These are phyloP conservation scores for Colletotrichum gigasporum DNA, from an alignment of 2,329 filamentous ascomycete species.

Conservation along the genomic window DNA sequence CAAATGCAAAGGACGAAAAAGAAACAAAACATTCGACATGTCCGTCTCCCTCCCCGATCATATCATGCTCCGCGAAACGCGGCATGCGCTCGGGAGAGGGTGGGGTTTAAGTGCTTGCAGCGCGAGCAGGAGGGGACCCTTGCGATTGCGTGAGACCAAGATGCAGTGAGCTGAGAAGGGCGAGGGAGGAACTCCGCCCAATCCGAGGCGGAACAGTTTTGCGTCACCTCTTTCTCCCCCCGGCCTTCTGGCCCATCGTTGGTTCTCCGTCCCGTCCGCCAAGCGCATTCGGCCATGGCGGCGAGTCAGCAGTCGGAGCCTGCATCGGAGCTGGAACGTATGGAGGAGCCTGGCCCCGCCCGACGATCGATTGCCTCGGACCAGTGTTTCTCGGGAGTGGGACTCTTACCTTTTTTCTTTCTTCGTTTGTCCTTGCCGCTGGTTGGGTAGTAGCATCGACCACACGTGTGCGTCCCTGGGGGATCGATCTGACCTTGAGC, in stretches of 20 bases:
- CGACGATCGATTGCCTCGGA: not conserved
- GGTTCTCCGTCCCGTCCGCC: not conserved
- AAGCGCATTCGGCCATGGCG: not conserved
- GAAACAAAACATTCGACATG: no score
- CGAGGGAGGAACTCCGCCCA: not conserved
- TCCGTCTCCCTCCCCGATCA: no score
- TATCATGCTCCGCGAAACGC: not conserved
- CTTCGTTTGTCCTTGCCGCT: no score
- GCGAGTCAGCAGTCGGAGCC: slow-evolving; percentile 19
- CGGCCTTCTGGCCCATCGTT: not conserved
- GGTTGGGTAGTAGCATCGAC: not conserved
- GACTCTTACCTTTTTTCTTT: no score
- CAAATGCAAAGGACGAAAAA: no score
- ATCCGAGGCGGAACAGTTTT: not conserved
- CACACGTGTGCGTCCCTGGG: not conserved
- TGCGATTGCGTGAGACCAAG: slow-evolving; percentile 5
- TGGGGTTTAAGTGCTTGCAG: slow-evolving; percentile 8
- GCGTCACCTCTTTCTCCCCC: slow-evolving; percentile 1
- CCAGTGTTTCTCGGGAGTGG: no score
- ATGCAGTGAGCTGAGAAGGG: slow-evolving; percentile 2
- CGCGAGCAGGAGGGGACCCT: not conserved
- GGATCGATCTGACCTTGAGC: no score
- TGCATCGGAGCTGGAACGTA: not conserved
- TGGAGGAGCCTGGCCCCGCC: not conserved
- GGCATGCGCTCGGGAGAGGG: not conserved